Evolutionary conservation across 768 basidiomycete genomes (phyloP), one percentile per base, ranked within the genome.

Genomic region (Hericium erinaceus): DNA sequence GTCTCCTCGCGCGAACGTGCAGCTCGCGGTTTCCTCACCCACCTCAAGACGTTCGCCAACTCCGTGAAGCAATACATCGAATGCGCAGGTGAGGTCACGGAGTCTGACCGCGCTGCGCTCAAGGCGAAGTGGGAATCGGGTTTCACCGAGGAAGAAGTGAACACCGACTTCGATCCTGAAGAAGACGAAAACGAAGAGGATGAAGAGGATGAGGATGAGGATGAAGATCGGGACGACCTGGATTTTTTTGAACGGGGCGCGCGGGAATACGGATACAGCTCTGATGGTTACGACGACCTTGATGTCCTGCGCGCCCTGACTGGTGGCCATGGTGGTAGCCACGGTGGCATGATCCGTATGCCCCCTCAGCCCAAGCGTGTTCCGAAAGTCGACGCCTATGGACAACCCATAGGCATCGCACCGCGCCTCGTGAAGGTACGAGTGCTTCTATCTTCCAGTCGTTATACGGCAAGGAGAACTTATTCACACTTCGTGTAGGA

Each of bases 61-160:
- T 74, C 75, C 2, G 73, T 84, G 2, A 68, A 74, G 52, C 72
- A 71, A 3, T 83, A 79, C 64, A 72, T 83, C 20, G 64, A 75
- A 49, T 79, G 80, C 20, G 77, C 80, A 55, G 76, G 76, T 16
- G 77, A 78, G 40, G 78, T 84, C 33, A 82, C 79, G 5, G 70
- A 64, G 7, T 69, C 64, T 12, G 83, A 84, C 64, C 75, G 80
- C n/a, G 75, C 74, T 57, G 59, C 69, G 8, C 68, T 85, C 56
- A 76, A 78, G 7, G 71, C 71, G 24, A 74, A 76, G 60, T 84
- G 80, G 81, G 81, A 81, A 62, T 78, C 80, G 1, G 65, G 18
- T 60, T 41, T 66, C 57, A 56, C 66, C 4, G 66, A 66, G 26
- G 65, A 66, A 12, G 65, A 67, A 16, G 48, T 54, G n/a, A 61